Conservation (phyloP, 1,284 basidiomycete genomes). For the Sporisorium iseilematis-ciliati region DNA sequence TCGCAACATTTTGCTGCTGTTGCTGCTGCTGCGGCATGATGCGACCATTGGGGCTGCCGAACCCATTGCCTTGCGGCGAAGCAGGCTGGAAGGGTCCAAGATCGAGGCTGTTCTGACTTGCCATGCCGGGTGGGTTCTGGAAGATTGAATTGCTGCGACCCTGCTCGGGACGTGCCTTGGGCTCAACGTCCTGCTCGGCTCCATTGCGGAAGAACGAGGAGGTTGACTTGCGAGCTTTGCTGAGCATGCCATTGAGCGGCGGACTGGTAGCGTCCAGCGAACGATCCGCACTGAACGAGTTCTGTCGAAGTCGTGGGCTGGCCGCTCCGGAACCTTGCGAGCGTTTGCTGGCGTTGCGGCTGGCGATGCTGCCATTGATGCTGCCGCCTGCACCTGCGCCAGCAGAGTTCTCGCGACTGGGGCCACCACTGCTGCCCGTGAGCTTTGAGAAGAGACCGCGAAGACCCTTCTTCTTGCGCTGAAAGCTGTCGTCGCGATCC, state of each 20-base stretch:
- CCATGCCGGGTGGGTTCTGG: slow-evolving; percentile 55
- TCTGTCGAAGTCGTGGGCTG: slow-evolving; percentile 39
- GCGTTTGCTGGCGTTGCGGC: slow-evolving; percentile 47
- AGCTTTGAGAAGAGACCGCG: slow-evolving; percentile 57
- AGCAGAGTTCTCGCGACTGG: slow-evolving; percentile 24
- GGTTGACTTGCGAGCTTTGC: slow-evolving; percentile 45
- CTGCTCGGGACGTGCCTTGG: slow-evolving; percentile 17
- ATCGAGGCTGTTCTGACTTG: slow-evolving; percentile 59
- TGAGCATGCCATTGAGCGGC: slow-evolving; percentile 31
- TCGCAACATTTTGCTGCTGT: slow-evolving; percentile 2
- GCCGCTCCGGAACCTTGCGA: slow-evolving; percentile 42
- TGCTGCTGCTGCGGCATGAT: slow-evolving; percentile 31
- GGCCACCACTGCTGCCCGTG: slow-evolving; percentile 31
- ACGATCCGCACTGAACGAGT: slow-evolving; percentile 40
- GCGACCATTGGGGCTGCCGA: slow-evolving; percentile 25
- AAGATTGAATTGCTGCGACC: slow-evolving; percentile 31
- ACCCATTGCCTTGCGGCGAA: slow-evolving; percentile 25
- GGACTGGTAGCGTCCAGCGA: slow-evolving; percentile 43
- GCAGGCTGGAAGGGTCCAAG: slow-evolving; percentile 61
- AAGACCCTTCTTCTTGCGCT: slow-evolving; percentile 59
- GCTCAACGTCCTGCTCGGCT: slow-evolving; percentile 19
- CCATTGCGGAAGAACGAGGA: slow-evolving; percentile 48
- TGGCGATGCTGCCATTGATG: slow-evolving; percentile 48
- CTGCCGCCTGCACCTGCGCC: slow-evolving; percentile 19
- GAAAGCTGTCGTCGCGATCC: slow-evolving; percentile 29